A percentile compares a stretch with the other conserved stretches of the same genome.
Evolutionary conservation across 768 basidiomycete species (phyloP).

Genomic region (Kwoniella newhampshirensis): DNA sequence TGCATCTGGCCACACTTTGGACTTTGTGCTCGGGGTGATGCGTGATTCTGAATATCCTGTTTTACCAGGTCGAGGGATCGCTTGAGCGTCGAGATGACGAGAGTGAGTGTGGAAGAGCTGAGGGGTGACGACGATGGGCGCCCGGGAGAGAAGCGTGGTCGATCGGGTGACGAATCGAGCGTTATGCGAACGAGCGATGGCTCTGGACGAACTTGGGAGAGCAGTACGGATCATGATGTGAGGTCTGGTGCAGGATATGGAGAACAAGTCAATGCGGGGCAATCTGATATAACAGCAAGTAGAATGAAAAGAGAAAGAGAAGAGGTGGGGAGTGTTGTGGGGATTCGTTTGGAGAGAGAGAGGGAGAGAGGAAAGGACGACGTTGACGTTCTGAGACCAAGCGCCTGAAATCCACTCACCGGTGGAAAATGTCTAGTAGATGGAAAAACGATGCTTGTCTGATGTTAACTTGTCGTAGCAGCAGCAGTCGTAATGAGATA

Average conservation of each 20-base stretch:
- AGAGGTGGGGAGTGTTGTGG: not conserved
- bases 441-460: no score
- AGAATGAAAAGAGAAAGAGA: not conserved
- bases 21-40: constrained; percentile 12
- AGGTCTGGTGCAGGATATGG: not conserved
- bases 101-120: not conserved
- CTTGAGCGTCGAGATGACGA: not conserved
- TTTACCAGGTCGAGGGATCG: not conserved
- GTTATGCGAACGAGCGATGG: constrained; percentile 3
- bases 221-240: constrained; percentile 6
- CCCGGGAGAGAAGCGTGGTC: not conserved
- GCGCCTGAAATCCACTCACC: no score
- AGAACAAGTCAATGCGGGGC: not conserved
- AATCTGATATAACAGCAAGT: not conserved
- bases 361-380: not conserved
- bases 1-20: constrained; percentile 21
- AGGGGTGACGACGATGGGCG: not conserved
- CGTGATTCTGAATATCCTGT: constrained; percentile 6
- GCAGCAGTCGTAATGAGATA: no score
- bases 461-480: no score
- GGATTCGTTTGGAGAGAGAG: constrained; percentile 2
- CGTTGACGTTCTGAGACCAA: no score
- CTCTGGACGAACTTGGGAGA: not conserved
- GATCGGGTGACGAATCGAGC: constrained; percentile 6
- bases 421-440: no score